These are phyloP conservation scores for Eucalyptus pauciflora DNA, from an alignment of 345 rosid species.

Conservation along the genomic window DNA sequence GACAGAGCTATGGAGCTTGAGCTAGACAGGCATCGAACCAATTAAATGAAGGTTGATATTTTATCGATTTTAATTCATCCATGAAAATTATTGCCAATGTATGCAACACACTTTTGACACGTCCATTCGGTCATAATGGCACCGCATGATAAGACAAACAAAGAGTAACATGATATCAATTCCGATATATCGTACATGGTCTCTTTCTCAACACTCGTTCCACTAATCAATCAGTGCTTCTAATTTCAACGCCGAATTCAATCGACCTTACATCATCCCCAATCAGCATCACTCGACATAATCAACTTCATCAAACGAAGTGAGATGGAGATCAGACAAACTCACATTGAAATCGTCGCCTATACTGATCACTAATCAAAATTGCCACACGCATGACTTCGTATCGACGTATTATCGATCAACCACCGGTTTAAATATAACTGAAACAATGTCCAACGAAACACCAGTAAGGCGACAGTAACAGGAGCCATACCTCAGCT, in stretches of 20 bases:
- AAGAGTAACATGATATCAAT: rapidly evolving
- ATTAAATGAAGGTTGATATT: neutral
- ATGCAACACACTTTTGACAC: too few species aligned
- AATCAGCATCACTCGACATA: neutral
- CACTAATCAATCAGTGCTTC: neutral
- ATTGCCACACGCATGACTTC: neutral
- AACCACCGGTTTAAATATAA: rapidly evolving
- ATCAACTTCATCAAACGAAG: rapidly evolving
- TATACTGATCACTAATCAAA: neutral
- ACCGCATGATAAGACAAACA: rapidly evolving
- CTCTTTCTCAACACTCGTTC: neutral
- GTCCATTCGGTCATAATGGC: rapidly evolving
- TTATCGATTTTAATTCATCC: too few species aligned
- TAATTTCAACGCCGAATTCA: rapidly evolving
- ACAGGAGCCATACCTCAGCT: neutral
- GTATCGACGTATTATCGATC: neutral
- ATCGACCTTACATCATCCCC: neutral
- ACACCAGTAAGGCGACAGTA: neutral
- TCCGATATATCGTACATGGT: neutral
- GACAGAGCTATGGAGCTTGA: rapidly evolving
- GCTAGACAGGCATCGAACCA: rapidly evolving
- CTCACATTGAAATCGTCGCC: neutral
- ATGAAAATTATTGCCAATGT: too few species aligned
- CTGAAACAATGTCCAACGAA: neutral
- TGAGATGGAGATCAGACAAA: rapidly evolving